Evolutionary conservation across 1,139 yeast genomes (phyloP), one percentile per base, ranked within the genome.

Genomic region (Geotrichum phurueaensis): DNA sequence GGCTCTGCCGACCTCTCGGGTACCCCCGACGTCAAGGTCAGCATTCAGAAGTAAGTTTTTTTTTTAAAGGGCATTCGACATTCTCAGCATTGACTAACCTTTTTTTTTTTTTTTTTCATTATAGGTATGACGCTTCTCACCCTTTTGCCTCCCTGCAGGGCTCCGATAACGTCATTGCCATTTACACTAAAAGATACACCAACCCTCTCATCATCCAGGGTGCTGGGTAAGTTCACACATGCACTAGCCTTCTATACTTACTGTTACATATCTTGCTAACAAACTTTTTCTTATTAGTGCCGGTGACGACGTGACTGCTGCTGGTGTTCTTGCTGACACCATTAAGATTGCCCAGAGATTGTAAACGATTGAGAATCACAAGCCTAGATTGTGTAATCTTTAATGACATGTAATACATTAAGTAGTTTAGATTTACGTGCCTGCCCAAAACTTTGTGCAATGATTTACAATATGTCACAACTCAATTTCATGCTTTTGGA

Each of bases 271-370:
- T 45, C 4, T 43, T 39, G 10, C 20, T 51, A 12, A 13, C 23
- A 51, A 20, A 51, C 45, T 6, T 3, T 31, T 15, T 31, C 9
- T 15, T 15, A 15, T 12, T 48, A 56, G 77, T 75, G 99, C 99
- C 45, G 99, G 99, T 76, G 97, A 96, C 63, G 98, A 86, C 51
- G 98, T 94, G 60, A 94, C 99, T 60, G 99, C 99, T 64, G 96
- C 95, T 74, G 99, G 99, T 75, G 97, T 95, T 56, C 81, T 94
- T 69, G 96, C 96, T 58, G 99, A 94, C 74, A 85, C 89, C 43
- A 83, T 95, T 73, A 92, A 89, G 79, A 85, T 89, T 68, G 96
- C 96, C 53, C 92, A 92, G 79, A 86, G 97, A 80, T 78, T 54
- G 43, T 54, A 20, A 47, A 39, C 18, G 18, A n/a, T 39, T 39